Evolutionary conservation across 371 early-diverging fungal species (phyloP), one percentile per base, ranked within the genome.

Genomic region (Rhizopus sp.): DNA sequence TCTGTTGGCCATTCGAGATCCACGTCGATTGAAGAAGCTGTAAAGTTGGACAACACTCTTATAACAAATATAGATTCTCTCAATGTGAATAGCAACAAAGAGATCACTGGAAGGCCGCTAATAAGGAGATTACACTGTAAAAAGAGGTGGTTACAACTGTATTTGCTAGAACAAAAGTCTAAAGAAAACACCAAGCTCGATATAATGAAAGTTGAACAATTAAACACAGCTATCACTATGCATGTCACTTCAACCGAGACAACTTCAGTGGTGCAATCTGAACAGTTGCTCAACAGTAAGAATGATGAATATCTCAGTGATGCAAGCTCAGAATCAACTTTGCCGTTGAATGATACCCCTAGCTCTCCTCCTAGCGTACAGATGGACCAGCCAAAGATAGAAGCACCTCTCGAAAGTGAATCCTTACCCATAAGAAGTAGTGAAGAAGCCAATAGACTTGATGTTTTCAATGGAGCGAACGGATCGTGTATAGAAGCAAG

Each of bases 271-370:
- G 45, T 23, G 23, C 23, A 23, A 2, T 23, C 23, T 23, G 23
- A 23, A 2, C 23, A 23, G 23, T 23, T 23, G 23, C 23, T 23
- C 23, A 23, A 23, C 23, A 23, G 60, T 41, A 34, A 52, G 16
- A 60, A 58, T 50, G 62, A 63, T 39, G 62, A 55, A n/a, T 56
- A 63, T 39, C 29, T 60, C 41, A 63, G 66, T 42, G 69, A 63
- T 44, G 68, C 63, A 7, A 72, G 72, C 41, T 66, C 72, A 15
- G 62, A 66, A 40, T 68, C 68, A 3, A 72, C 72, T 10, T 49
- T 72, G 10, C 72, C 72, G 15, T 39, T 71, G 5, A 59, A 63
- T 37, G 64, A 68, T 37, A 59, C 60, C 49, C 60, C 44, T 35
- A 3, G 50, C 31, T 5, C 50, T 37, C 23, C 23, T 23, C 23